Base-by-base conservation (phyloP, 1,139 yeast species). In the Zygoascus meyerae region DNA sequence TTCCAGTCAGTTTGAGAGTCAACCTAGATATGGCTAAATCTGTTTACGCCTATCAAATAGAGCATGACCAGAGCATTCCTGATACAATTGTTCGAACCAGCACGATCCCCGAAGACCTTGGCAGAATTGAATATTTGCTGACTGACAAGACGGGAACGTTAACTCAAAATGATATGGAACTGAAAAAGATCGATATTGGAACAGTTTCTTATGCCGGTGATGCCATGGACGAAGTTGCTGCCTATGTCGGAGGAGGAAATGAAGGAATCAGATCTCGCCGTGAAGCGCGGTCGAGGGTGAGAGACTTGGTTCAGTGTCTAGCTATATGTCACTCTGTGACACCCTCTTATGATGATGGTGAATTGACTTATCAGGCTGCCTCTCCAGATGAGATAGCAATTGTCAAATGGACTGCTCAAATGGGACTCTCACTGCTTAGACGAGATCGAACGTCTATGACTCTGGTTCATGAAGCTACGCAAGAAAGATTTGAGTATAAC, bases 311-410 rank as follows among this genome's bases (percentile, higher is more conserved):
- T 1, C 67, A 80, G 2, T 86, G 97, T 0, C 71, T 94, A 44
- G 95, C 97, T 0, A 70, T 90, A 14, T 94, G 99, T 65, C 99
- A 94, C 64, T 89, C 89, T 57, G 99, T 94, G 28, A 94, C 98
- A 0, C 96, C 96, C 1, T 78, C 87, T 0, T 73, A 78, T 53
- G 94, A 84, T 49, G 70, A 64, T 28, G 81, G 81, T 5, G 75
- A 69, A 44, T 63, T 86, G 8, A 75, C 87, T 1, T 94, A 90
- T 63, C 99, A 94, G 66, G 98, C 98, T 0, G 97, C 97, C 0
- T 90, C 97, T 0, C 99, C 99, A 0, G 99, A 94, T 69, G 99
- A 94, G 65, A 82, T 92, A 54, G 98, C 99, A 16, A 92, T 94
- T 55, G 97, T 94, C 28, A 84, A 84, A 61, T 94, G 89, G 70